Evolutionary conservation across 2,329 filamentous ascomycete species (phyloP).

Genomic region (Metarhizium guizhouense): DNA sequence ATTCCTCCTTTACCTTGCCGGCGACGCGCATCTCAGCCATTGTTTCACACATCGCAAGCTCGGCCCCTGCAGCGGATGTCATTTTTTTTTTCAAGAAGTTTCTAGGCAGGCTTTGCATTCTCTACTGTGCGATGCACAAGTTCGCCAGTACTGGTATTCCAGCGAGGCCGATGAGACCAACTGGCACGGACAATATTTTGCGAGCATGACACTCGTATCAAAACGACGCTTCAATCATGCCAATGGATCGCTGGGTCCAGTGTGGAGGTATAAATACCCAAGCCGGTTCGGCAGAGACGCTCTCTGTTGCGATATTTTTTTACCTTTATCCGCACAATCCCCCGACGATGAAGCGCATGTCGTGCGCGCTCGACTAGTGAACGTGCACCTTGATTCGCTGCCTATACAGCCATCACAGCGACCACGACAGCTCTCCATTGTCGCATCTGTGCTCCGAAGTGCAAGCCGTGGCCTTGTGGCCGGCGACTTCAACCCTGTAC

Average conservation of each 20-base stretch:
- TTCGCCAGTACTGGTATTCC: slow-evolving; percentile 16
- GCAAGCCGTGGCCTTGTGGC: slow-evolving; percentile 23
- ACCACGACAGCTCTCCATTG: slow-evolving; percentile 19
- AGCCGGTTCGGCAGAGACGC: slow-evolving; percentile 24
- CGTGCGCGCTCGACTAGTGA: slow-evolving; percentile 21
- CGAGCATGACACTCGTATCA: slow-evolving; percentile 19
- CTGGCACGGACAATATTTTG: slow-evolving; percentile 16
- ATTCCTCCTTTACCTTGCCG: background rate
- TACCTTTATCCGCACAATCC: slow-evolving; percentile 1
- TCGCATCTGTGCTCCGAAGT: slow-evolving; percentile 15
- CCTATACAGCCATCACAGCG: slow-evolving; percentile 18
- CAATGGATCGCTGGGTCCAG: slow-evolving; percentile 14
- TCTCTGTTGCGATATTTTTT: slow-evolving; percentile 25
- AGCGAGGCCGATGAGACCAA: slow-evolving; percentile 18
- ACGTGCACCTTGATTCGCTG: slow-evolving; percentile 30
- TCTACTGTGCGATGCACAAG: slow-evolving; percentile 14
- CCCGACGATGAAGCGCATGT: background rate
- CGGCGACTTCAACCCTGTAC: slow-evolving; percentile 31
- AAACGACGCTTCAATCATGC: slow-evolving; percentile 14
- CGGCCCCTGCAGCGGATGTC: slow-evolving; percentile 14
- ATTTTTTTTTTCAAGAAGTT: slow-evolving; percentile 30
- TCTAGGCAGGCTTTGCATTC: slow-evolving; percentile 12
- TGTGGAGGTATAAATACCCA: slow-evolving; percentile 22
- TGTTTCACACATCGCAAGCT: slow-evolving; percentile 13
- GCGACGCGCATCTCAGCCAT: slow-evolving; percentile 11